A percentile compares a stretch with the other conserved stretches of the same genome.
phyloP scores from a whole-genome alignment of 768 basidiomycete genomes.

The Mycena filopes region DNA sequence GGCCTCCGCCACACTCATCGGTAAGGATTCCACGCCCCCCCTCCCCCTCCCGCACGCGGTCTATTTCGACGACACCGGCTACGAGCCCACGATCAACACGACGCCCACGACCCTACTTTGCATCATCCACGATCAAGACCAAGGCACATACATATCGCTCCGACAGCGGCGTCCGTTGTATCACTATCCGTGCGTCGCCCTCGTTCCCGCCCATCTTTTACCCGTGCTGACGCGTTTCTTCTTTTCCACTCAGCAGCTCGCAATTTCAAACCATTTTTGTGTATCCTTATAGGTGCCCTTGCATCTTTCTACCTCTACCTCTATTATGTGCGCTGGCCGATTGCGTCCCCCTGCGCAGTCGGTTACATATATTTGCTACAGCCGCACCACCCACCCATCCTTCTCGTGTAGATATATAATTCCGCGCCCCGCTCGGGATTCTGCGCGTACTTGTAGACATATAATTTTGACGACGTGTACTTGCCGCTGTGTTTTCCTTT shows the following conservation, averaged over 20 bases:
- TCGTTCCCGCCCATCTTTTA: no score
- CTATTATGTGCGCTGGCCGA: neutral
- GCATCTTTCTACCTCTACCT: neutral
- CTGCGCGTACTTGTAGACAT: neutral
- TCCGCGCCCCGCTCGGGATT: neutral
- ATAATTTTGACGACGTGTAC: no score
- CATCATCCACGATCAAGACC: slow-evolving; percentile 2
- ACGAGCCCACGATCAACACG: slow-evolving; percentile 3
- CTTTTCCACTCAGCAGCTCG: neutral
- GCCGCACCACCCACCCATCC: neutral
- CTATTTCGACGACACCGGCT: neutral
- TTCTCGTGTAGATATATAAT: slow-evolving; percentile 28
- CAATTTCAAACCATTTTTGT: slow-evolving; percentile 1
- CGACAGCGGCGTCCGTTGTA: slow-evolving; percentile 29
- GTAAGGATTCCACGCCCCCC: neutral
- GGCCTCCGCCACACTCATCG: neutral
- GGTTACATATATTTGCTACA: neutral
- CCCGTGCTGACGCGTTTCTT: neutral
- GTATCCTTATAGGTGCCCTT: neutral
- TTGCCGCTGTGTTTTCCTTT: slow-evolving; percentile 1
- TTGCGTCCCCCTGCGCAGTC: neutral
- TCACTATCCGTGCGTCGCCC: slow-evolving; percentile 16
- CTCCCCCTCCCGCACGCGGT: neutral
- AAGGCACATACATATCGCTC: slow-evolving; percentile 1
- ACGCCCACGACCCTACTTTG: slow-evolving; percentile 1